These are phyloP conservation scores for Paxillus rubicundulus DNA, from an alignment of 768 basidiomycete genomes.

Conservation along the genomic window DNA sequence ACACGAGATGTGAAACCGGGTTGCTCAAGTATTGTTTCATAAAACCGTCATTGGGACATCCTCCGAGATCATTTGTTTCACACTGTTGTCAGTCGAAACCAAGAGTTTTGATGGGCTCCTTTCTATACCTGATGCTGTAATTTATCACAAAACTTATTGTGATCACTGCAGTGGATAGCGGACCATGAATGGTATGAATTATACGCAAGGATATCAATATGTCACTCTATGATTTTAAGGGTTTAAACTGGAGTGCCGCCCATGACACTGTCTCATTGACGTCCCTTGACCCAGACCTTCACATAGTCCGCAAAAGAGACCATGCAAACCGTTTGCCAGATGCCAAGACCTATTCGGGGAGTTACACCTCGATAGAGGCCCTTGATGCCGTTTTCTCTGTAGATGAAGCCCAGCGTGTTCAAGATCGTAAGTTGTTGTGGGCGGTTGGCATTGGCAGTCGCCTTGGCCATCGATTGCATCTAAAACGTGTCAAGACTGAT, in stretches of 20 bases:
- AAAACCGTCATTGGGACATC: background rate
- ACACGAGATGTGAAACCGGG: background rate
- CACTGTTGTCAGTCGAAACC: background rate
- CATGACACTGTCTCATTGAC: conserved; percentile 17
- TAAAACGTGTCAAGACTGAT: conserved; percentile 31
- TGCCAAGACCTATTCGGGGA: conserved; percentile 91
- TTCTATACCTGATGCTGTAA: too few species aligned
- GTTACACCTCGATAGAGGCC: conserved; percentile 97
- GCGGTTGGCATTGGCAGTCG: conserved; percentile 64
- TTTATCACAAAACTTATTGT: too few species aligned
- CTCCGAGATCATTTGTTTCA: background rate
- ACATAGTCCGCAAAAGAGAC: conserved; percentile 97
- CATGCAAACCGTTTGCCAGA: conserved; percentile 99
- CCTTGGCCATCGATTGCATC: conserved; percentile 99
- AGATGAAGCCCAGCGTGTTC: conserved; percentile 91
- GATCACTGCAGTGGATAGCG: background rate
- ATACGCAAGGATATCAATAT: conserved; percentile 17
- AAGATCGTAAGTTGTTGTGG: conserved; percentile 90
- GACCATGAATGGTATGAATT: conserved; percentile 11
- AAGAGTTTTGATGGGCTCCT: background rate
- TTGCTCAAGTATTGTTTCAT: background rate
- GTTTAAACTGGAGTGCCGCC: background rate
- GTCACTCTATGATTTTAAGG: conserved; percentile 19
- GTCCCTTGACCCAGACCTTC: conserved; percentile 72
- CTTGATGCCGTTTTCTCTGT: conserved; percentile 93